Percentiles rank a stretch among this genome's conserved stretches.
These are phyloP conservation scores for Pistacia integerrima DNA, from an alignment of 345 rosid species.

Conservation along the genomic window DNA sequence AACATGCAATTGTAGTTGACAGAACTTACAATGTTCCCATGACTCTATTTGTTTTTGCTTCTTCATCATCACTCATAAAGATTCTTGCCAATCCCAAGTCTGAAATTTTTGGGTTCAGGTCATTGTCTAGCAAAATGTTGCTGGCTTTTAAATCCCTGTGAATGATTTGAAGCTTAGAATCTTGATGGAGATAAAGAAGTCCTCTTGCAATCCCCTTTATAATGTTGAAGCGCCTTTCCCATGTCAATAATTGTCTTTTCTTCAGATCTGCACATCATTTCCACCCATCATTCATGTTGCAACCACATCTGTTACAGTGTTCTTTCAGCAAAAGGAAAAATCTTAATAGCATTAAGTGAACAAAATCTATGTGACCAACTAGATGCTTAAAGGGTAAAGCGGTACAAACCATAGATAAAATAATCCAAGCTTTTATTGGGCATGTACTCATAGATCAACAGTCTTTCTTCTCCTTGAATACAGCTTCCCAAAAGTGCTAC, in stretches of 20 bases:
- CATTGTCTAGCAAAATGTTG: conserved; percentile 12
- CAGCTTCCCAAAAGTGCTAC: conserved; percentile 11
- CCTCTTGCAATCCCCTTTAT: conserved; percentile 20
- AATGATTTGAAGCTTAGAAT: conserved; percentile 14
- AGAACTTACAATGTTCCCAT: conserved; percentile 22
- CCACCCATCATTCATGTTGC: not conserved
- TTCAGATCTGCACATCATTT: conserved; percentile 7
- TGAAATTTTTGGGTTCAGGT: conserved; percentile 22
- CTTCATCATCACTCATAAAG: conserved; percentile 6
- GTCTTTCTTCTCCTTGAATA: conserved; percentile 7
- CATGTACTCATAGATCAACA: conserved; percentile 12
- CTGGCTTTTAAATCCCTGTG: conserved; percentile 20
- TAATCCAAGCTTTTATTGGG: conserved; percentile 14
- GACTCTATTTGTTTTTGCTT: conserved; percentile 10
- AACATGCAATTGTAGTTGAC: not conserved
- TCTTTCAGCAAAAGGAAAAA: not conserved
- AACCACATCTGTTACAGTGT: not conserved
- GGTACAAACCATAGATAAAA: not conserved
- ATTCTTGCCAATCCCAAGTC: conserved; percentile 24
- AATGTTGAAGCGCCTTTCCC: conserved; percentile 20
- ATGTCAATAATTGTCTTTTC: not conserved
- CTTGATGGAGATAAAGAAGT: conserved; percentile 25
- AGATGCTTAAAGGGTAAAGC: not conserved
- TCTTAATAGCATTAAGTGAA: not conserved
- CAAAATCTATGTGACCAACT: not conserved